phyloP scores from a whole-genome alignment of 2,329 filamentous ascomycete genomes.

The Alternaria postmessia region DNA sequence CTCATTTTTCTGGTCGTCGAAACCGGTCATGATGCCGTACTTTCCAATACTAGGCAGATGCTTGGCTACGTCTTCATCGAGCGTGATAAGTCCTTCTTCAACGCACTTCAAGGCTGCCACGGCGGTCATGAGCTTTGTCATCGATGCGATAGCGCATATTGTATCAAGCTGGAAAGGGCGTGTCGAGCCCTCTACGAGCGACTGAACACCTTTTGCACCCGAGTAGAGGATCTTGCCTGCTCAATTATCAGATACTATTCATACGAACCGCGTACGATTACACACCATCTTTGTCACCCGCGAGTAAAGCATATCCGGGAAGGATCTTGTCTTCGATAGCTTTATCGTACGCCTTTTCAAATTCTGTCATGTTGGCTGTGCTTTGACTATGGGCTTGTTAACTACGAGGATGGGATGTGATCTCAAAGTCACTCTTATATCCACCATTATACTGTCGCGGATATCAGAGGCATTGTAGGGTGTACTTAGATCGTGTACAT shows the following conservation, averaged over 20 bases:
- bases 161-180: conserved; percentile 19
- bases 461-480: neutral
- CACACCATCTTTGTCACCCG: conserved; percentile 12
- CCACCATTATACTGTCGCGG: neutral
- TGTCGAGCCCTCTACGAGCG: conserved; percentile 4
- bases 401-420: neutral
- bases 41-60: conserved; percentile 43
- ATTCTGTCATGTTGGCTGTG: neutral
- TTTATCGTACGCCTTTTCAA: conserved; percentile 9
- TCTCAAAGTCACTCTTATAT: neutral
- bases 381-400: neutral
- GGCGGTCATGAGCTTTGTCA: conserved; percentile 43
- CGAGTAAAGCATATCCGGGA: conserved; percentile 16
- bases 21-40: conserved; percentile 39
- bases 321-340: conserved; percentile 1
- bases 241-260: neutral
- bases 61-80: conserved; percentile 28
- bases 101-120: conserved; percentile 32
- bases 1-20: conserved; percentile 24
- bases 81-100: conserved; percentile 31
- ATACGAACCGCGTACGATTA: neutral
- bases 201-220: conserved; percentile 7
- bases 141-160: conserved; percentile 57
- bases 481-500: neutral
- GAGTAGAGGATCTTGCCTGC: conserved; percentile 15